Conservation (phyloP, 331 rosid genomes). For the Saraca asoca region DNA sequence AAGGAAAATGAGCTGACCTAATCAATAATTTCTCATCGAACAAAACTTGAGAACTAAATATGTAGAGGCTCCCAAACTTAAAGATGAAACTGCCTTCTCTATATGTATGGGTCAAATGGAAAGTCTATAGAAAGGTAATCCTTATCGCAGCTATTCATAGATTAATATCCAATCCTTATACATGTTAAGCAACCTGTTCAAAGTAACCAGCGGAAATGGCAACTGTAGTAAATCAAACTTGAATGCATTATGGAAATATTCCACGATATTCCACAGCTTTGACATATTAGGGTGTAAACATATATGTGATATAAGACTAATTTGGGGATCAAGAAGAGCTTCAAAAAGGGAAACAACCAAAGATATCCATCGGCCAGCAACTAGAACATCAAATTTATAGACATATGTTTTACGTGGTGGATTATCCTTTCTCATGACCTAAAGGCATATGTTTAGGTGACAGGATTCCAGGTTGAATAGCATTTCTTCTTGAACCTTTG, state of each 20-base stretch:
- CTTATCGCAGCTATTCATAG: conserved; percentile 73
- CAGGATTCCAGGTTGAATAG: too few relatives aligned
- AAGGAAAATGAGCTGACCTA: conserved; percentile 59
- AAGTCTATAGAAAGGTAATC: conserved; percentile 84
- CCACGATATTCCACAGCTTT: conserved; percentile 80
- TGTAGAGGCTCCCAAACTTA: conserved; percentile 82
- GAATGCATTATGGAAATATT: conserved; percentile 82
- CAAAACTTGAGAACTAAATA: conserved; percentile 82
- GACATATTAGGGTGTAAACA: conserved; percentile 60
- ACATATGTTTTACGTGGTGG: conserved; percentile 93
- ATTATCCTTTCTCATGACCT: conserved; percentile 90
- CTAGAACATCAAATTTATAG: conserved; percentile 80
- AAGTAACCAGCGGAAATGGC: conserved; percentile 6
- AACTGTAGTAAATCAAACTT: conserved; percentile 56
- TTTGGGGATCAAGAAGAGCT: conserved; percentile 77
- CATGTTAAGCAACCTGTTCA: conserved; percentile 6
- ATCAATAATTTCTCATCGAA: conserved; percentile 91
- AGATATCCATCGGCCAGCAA: conserved; percentile 89
- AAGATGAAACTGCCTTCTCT: conserved; percentile 80
- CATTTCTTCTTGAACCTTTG: too few relatives aligned
- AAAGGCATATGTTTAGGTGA: too few relatives aligned
- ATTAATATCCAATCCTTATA: conserved; percentile 30
- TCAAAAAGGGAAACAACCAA: conserved; percentile 93
- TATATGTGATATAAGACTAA: conserved; percentile 74
- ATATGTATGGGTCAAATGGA: conserved; percentile 91